Evolutionary conservation across 2,329 filamentous ascomycete species (phyloP).

Genomic region (Xylaria sp.): DNA sequence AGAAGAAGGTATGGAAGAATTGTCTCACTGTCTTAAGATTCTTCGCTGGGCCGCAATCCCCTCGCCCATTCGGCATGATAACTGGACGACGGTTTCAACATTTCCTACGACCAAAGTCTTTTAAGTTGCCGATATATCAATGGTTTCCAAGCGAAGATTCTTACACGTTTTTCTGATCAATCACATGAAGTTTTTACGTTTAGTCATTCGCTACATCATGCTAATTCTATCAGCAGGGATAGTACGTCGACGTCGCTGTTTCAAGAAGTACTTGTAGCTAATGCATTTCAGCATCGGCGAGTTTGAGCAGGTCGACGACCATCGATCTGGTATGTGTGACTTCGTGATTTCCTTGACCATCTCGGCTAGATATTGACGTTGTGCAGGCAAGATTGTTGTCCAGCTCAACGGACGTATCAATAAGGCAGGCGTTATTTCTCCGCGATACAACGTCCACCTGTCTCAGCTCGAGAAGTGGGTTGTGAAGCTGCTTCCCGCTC

Average conservation of each 20-base stretch:
- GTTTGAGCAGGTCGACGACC: conserved; percentile 99
- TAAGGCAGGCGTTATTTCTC: conserved; percentile 99
- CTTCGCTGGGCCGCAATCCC: conserved; percentile 15
- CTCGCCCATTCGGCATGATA: conserved; percentile 88
- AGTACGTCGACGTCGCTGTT: conserved; percentile 11
- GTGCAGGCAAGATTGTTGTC: conserved; percentile 88
- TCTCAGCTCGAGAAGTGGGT: conserved; percentile 99
- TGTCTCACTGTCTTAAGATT: conserved; percentile 11
- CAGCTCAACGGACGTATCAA: conserved; percentile 99
- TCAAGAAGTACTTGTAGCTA: no score
- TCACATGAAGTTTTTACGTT: conserved; percentile 82
- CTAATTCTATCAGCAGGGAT: conserved; percentile 53
- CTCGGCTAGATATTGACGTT: not conserved
- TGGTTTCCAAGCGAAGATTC: conserved; percentile 70
- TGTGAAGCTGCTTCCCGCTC: conserved; percentile 96
- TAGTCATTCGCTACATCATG: conserved; percentile 87
- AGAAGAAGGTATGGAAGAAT: conserved; percentile 89
- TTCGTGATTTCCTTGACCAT: not conserved
- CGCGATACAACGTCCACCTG: conserved; percentile 99
- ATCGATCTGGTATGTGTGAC: conserved; percentile 75
- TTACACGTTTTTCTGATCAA: conserved; percentile 93
- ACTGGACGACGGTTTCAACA: conserved; percentile 95
- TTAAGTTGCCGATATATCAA: conserved; percentile 99
- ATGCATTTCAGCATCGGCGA: conserved; percentile 74
- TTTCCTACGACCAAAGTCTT: conserved; percentile 89